Percentiles rank a stretch among this genome's conserved stretches.
Conservation (phyloP, 176 grass and related monocot genomes). For the Metroxylon sagu region DNA sequence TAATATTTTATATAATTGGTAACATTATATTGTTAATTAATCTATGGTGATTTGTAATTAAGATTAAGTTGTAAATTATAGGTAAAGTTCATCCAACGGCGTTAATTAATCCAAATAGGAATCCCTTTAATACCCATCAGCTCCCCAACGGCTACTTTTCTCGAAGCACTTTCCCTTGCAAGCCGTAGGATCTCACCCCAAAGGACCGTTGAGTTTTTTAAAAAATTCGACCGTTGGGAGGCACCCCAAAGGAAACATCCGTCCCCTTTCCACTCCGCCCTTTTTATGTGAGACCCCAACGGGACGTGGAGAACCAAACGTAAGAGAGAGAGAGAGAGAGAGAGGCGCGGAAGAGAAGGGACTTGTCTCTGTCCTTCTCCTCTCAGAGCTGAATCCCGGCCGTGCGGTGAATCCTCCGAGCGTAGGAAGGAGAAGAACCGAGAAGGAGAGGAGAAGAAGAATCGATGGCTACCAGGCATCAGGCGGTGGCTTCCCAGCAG, state of each 20-base stretch:
- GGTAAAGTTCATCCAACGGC: too few species aligned
- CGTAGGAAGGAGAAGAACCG: neutral
- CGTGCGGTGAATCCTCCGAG: neutral
- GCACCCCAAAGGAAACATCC: neutral
- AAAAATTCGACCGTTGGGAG: conserved; percentile 13
- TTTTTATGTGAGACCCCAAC: neutral
- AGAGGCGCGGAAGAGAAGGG: too few species aligned
- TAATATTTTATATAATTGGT: too few species aligned
- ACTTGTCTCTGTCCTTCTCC: too few species aligned
- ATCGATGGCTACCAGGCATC: conserved; percentile 7
- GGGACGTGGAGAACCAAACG: neutral
- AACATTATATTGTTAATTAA: too few species aligned
- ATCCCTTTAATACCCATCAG: too few species aligned
- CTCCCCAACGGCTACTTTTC: too few species aligned
- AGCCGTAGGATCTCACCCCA: neutral
- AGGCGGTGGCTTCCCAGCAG: conserved; percentile 3
- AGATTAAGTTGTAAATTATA: too few species aligned
- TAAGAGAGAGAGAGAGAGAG: neutral
- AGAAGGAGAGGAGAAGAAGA: conserved; percentile 1
- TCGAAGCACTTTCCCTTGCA: neutral
- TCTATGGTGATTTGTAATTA: too few species aligned
- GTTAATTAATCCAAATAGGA: too few species aligned
- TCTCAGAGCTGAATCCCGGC: too few species aligned
- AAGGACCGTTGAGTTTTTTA: conserved; percentile 6
- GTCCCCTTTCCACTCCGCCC: neutral